Evolutionary conservation across 352 stramenopile species (phyloP), one percentile per base, ranked within the genome.

Genomic region (Plasmopara viticola): DNA sequence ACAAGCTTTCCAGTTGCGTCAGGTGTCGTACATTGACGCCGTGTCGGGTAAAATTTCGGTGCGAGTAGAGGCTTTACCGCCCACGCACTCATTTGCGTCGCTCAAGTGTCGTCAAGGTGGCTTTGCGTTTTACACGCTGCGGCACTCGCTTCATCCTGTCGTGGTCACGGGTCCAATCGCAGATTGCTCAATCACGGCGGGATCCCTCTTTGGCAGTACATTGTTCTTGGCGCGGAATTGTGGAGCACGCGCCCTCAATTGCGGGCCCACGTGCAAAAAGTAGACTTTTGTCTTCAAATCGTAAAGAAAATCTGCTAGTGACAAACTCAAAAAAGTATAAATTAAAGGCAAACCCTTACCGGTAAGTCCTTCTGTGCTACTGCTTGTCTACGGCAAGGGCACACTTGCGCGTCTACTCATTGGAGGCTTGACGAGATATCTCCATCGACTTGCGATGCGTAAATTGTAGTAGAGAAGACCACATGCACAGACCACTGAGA

Each of bases 111-210:
- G 65, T 43, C 82, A 93, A 49, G 78, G 78, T 42, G 82, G 66
- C 42, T 86, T 93, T 48, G 78, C 79, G 43, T 89, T 90, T 58
- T 84, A 90, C 74, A 93, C 82, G 39, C 51, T 62, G 42, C 77
- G 82, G 30, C 82, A 93, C 66, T 69, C 78, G 8, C 66, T 70
- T 33, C 70, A 90, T 56, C 82, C 82, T 2, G 75, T 93, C 12
- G 78, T 90, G 33, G 77, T 93, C 51, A 85, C 75, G n/a, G 79
- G 82, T 9, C 78, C 82, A n/a, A 84, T 89, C 49, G 74, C 78
- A 29, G 76, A 89, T 60, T 69, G 61, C 46, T 75, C 70, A 44
- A 90, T 90, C 68, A 87, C 78, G 42, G 82, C 82, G 30, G 76
- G 79, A 46, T 80, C 79, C 46, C 68, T 93, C 37, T 93, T 93